phyloP scores from a whole-genome alignment of 192 early-diverging fungal species.

The Phlyctochytrium planicorne region DNA sequence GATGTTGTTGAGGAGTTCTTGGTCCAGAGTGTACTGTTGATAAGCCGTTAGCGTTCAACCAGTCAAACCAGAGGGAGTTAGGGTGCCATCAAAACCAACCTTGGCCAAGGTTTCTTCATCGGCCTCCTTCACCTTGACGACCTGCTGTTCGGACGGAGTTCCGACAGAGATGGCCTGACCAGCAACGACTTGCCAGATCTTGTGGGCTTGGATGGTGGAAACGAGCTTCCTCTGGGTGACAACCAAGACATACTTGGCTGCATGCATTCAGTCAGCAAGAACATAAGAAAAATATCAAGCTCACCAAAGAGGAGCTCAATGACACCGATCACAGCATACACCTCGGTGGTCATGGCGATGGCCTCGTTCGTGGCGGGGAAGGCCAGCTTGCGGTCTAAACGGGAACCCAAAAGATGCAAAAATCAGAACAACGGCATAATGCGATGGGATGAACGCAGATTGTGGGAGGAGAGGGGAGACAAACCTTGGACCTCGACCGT shows the following conservation, averaged over 20 bases:
- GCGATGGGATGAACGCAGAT: no score
- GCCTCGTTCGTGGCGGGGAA: constrained; percentile 12
- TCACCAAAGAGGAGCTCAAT: constrained; percentile 37
- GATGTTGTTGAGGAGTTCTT: constrained; percentile 39
- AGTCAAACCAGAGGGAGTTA: neutral
- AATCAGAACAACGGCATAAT: no score
- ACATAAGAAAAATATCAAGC: constrained; percentile 10
- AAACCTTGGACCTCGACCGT: constrained; percentile 19
- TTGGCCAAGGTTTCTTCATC: constrained; percentile 35
- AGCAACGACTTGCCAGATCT: constrained; percentile 50
- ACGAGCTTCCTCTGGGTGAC: constrained; percentile 44
- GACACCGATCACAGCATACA: constrained; percentile 46
- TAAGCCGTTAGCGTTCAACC: neutral
- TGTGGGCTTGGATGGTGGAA: constrained; percentile 52
- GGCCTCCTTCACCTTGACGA: neutral
- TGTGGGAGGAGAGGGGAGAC: no score
- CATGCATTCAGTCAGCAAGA: neutral
- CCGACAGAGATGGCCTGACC: constrained; percentile 38
- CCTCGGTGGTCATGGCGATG: constrained; percentile 23
- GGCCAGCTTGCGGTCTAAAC: constrained; percentile 4
- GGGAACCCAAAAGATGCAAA: neutral
- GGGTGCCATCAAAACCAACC: no score
- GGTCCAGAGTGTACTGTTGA: constrained; percentile 32
- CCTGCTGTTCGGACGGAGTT: neutral
- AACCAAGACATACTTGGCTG: constrained; percentile 49